Evolutionary conservation across 1,284 basidiomycete species (phyloP), one percentile per base, ranked within the genome.

Genomic region (Tylopilus orsonianus): DNA sequence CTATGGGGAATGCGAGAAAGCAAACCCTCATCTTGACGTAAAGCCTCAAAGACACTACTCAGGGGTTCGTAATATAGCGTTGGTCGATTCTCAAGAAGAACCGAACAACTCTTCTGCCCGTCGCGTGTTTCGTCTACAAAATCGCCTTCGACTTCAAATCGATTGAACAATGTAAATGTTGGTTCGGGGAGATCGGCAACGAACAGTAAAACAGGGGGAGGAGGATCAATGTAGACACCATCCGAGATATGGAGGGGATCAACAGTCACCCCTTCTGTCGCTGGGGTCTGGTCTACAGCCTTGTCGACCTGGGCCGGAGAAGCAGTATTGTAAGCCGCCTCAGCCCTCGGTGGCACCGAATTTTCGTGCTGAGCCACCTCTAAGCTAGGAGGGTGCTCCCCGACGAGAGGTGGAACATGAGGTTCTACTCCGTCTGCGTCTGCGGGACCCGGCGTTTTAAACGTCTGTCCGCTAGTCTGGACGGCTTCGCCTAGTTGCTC

Each of bases 61-160:
- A 90, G 61, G 29, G 85, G 78, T 59, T 88, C 86, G 56, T 87
- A 89, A 62, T 87, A 90, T 8, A 90, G 70, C 4, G 79, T 82
- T 3, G 86, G 84, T 13, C 69, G 74, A 52, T 80, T 70, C 42
- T 80, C 75, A 47, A 89, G 71, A 40, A 88, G 66, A 12, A 86
- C 54, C 18, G 60, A 58, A 40, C 61, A 60, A 45, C 41, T 47
- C 33, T 57, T 54, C 19, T 52, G 52, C 20, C 57, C 55, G 41
- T 53, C 23, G 29, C 35, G 27, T 6, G 52, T 49, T 37, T 54
- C 61, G 8, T 57, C 64, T 14, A 63, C 47, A 20, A 61, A 56
- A 22, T 64, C 59, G 32, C 59, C 59, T 41, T 60, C 57, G 29
- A 16, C 53, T 47, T 44, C 50, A 47, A 26, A 74, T 35, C 74